Percentiles rank a stretch among this genome's conserved stretches.
Conservation (phyloP, 2,329 filamentous ascomycete species). For the Macrophomina phaseolina region DNA sequence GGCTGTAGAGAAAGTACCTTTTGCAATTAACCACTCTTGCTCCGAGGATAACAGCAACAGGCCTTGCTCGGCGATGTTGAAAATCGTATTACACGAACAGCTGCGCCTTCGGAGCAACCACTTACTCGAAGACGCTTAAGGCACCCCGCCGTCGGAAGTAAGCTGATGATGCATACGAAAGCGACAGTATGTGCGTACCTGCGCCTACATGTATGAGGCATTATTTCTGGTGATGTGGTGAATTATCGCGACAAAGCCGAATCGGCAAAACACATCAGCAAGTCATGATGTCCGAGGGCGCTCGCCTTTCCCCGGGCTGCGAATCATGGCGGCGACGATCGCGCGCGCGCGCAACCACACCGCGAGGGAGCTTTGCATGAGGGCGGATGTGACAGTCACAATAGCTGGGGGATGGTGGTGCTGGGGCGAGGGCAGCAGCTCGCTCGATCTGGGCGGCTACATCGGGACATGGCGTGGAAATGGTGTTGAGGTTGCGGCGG, state of each 20-base stretch:
- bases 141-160: conserved; percentile 6
- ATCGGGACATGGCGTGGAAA: not conserved
- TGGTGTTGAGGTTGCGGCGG: conserved; percentile 22
- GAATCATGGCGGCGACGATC: conserved; percentile 14
- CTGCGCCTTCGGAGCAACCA: not conserved
- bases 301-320: not conserved
- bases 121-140: conserved; percentile 1
- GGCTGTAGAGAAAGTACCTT: not conserved
- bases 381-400: conserved; percentile 19
- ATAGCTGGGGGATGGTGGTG: not conserved
- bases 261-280: not conserved
- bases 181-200: conserved; percentile 18
- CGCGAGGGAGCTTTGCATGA: not conserved
- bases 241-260: not conserved
- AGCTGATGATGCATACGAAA: conserved; percentile 22
- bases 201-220: conserved; percentile 10
- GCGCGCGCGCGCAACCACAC: not conserved
- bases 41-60: not conserved
- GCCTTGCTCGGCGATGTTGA: not conserved
- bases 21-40: not conserved
- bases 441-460: conserved; percentile 19
- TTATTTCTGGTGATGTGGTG: not conserved
- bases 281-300: not conserved
- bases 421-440: conserved; percentile 8
- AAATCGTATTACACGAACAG: not conserved